A percentile compares a stretch with the other conserved stretches of the same genome.
phyloP scores from a whole-genome alignment of 2,329 filamentous ascomycete species.

The Botryotinia calthae region DNA sequence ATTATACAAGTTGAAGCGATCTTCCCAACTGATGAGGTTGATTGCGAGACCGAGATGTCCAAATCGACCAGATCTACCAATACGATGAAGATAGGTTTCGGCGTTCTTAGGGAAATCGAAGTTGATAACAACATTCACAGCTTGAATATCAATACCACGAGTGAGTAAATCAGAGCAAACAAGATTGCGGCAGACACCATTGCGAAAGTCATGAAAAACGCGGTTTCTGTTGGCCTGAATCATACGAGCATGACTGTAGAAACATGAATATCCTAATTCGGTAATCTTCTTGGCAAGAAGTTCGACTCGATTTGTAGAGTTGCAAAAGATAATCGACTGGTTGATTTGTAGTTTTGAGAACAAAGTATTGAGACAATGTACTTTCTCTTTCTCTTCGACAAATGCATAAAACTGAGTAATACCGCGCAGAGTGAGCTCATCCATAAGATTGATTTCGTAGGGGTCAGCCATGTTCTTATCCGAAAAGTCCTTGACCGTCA shows the following conservation, averaged over 20 bases:
- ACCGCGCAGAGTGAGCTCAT: constrained; percentile 94
- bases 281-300: constrained; percentile 98
- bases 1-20: constrained; percentile 97
- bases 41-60: constrained; percentile 96
- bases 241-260: constrained; percentile 99
- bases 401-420: constrained; percentile 99
- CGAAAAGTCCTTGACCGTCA: constrained; percentile 96
- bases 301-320: constrained; percentile 97
- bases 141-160: constrained; percentile 98
- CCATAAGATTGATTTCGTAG: constrained; percentile 99
- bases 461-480: constrained; percentile 97
- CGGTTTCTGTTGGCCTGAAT: constrained; percentile 94
- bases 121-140: constrained; percentile 99
- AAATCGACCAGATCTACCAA: constrained; percentile 95
- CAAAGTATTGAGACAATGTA: constrained; percentile 96
- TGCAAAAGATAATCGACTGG: constrained; percentile 99
- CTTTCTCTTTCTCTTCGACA: constrained; percentile 98
- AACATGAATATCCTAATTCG: constrained; percentile 97
- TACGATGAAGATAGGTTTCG: constrained; percentile 96
- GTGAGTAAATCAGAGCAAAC: constrained; percentile 97
- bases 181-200: constrained; percentile 94
- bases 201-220: constrained; percentile 98
- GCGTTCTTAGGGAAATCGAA: constrained; percentile 99
- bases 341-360: constrained; percentile 99
- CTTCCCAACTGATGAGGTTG: constrained; percentile 99